A percentile compares a stretch with the other conserved stretches of the same genome.
These are phyloP conservation scores for Bruguiera sexangula DNA, from an alignment of 345 rosid species.

Conservation along the genomic window DNA sequence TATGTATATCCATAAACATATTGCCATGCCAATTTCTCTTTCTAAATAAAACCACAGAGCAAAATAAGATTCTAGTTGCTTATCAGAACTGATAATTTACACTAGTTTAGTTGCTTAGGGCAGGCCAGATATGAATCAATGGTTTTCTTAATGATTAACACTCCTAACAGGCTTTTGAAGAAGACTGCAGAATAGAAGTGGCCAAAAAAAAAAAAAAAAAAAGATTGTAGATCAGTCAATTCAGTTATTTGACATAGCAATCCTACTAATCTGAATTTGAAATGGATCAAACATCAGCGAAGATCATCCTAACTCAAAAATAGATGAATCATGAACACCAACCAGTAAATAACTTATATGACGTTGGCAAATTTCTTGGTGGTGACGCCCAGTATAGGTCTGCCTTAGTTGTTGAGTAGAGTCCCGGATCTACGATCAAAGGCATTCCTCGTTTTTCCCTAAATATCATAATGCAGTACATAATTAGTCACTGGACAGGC, in stretches of 20 bases:
- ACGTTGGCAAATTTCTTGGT: slow-evolving; percentile 72
- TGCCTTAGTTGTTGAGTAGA: slow-evolving; percentile 60
- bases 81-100: not conserved
- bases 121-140: no score
- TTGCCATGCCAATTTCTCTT: not conserved
- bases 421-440: slow-evolving; percentile 93
- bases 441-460: slow-evolving; percentile 98
- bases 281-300: not conserved
- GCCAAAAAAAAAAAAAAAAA: no score
- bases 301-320: not conserved
- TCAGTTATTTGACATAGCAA: no score
- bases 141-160: no score
- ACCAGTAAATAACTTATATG: slow-evolving; percentile 92
- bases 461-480: slow-evolving; percentile 18
- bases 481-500: slow-evolving; percentile 10
- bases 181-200: no score
- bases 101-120: no score
- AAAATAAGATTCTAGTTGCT: not conserved
- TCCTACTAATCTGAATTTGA: not conserved
- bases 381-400: slow-evolving; percentile 86
- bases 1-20: not conserved
- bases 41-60: not conserved
- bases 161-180: no score
- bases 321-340: slow-evolving; percentile 20
- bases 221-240: no score